Evolutionary conservation across 208 protist genomes (phyloP).

Genomic region (Angomonas ambiguus): DNA sequence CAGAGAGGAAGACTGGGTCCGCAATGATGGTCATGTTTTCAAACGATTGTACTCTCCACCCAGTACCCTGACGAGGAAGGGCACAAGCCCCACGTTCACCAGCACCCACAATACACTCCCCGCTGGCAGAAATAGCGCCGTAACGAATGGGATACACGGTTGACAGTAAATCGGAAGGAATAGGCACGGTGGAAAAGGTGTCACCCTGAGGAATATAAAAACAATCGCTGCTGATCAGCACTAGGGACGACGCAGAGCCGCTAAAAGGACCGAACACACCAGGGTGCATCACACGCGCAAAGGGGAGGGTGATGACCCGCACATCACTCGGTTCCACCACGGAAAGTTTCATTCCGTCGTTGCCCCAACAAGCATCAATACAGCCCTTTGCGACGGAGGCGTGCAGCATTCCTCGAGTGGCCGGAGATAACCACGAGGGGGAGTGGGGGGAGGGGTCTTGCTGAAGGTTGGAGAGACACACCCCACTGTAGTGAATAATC

Average conservation of each 20-base stretch:
- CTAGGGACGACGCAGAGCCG: slow-evolving; percentile 32
- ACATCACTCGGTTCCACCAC: slow-evolving; percentile 22
- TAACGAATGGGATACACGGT: slow-evolving; percentile 56
- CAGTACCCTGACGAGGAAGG: slow-evolving; percentile 30
- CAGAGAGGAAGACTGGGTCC: slow-evolving; percentile 55
- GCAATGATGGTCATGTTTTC: slow-evolving; percentile 36
- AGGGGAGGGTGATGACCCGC: slow-evolving; percentile 23
- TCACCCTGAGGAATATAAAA: not conserved
- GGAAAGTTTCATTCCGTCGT: slow-evolving; percentile 23
- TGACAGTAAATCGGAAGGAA: slow-evolving; percentile 30
- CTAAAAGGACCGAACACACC: slow-evolving; percentile 24
- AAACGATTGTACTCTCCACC: slow-evolving; percentile 25
- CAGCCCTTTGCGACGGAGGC: slow-evolving; percentile 12
- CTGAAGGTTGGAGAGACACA: slow-evolving; percentile 22
- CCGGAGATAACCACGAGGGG: slow-evolving; percentile 4
- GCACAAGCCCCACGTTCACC: slow-evolving; percentile 37
- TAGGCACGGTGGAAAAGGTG: slow-evolving; percentile 14
- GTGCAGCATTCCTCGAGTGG: not conserved
- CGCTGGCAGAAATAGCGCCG: slow-evolving; percentile 48
- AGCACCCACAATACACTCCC: slow-evolving; percentile 32
- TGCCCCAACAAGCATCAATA: slow-evolving; percentile 26
- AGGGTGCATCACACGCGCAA: slow-evolving; percentile 25
- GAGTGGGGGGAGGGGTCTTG: not conserved
- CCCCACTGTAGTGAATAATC: slow-evolving; percentile 64
- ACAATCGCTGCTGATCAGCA: slow-evolving; percentile 22